phyloP scores from a whole-genome alignment of 345 rosid genomes.

The Pistacia integerrima region DNA sequence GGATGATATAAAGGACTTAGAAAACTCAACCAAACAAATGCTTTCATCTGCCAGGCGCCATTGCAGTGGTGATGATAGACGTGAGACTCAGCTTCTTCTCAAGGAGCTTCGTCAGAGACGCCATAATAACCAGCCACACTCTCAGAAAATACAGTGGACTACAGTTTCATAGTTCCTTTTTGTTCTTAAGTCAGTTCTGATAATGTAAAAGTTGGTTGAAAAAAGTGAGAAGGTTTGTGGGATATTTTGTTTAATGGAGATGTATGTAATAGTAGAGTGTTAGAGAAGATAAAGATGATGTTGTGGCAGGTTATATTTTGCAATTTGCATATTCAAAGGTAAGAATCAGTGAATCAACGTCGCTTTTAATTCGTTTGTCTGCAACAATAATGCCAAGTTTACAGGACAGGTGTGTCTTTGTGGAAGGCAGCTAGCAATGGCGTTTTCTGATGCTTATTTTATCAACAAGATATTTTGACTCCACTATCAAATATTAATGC shows the following conservation, averaged over 20 bases:
- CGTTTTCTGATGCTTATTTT: not conserved
- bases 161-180: slow-evolving; percentile 30
- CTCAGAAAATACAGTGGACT: slow-evolving; percentile 28
- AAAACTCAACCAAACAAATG: slow-evolving; percentile 42
- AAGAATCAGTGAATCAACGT: not conserved
- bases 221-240: not conserved
- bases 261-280: not conserved
- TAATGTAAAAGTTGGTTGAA: not conserved
- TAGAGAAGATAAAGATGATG: not conserved
- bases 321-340: not conserved
- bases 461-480: not conserved
- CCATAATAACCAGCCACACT: slow-evolving; percentile 23
- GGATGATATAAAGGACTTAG: slow-evolving; percentile 64
- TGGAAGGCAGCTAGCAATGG: not conserved
- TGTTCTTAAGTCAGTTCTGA: not conserved
- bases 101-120: slow-evolving; percentile 41
- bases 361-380: not conserved
- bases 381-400: not conserved
- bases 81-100: slow-evolving; percentile 33
- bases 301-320: not conserved
- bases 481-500: not conserved
- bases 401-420: not conserved
- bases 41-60: slow-evolving; percentile 37
- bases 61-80: slow-evolving; percentile 32
- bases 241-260: not conserved